Conservation (phyloP, 148 eudicot genomes). For the Persicaria tinctoria region DNA sequence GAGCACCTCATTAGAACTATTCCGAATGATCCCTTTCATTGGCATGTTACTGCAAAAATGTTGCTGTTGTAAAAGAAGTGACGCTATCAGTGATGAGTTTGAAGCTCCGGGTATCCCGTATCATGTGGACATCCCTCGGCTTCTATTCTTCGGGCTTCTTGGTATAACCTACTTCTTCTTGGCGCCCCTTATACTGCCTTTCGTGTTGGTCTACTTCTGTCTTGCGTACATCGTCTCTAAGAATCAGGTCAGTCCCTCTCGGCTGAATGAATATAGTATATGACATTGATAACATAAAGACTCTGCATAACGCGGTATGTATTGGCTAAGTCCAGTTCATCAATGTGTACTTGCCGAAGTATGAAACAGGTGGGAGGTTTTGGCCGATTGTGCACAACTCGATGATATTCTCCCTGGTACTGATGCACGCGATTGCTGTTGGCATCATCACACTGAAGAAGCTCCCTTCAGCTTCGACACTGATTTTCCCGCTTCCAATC, state of each 20-base stretch:
- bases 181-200: slow-evolving; percentile 80
- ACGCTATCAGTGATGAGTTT: slow-evolving; percentile 28
- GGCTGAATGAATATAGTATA: neutral
- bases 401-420: slow-evolving; percentile 63
- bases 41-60: slow-evolving; percentile 29
- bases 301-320: neutral
- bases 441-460: slow-evolving; percentile 77
- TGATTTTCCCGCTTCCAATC: slow-evolving; percentile 64
- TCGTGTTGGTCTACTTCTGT: slow-evolving; percentile 67
- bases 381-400: slow-evolving; percentile 82
- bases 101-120: slow-evolving; percentile 60
- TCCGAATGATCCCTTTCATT: slow-evolving; percentile 41
- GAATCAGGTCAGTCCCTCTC: slow-evolving; percentile 63
- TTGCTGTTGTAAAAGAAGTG: slow-evolving; percentile 20
- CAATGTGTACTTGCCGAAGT: slow-evolving; percentile 71
- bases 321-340: slow-evolving; percentile 55
- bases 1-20: slow-evolving; percentile 56
- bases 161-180: slow-evolving; percentile 86
- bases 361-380: slow-evolving; percentile 68
- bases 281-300: neutral
- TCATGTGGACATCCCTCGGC: slow-evolving; percentile 67
- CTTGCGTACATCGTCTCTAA: slow-evolving; percentile 71
- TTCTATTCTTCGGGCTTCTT: slow-evolving; percentile 69
- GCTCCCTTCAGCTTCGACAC: slow-evolving; percentile 65
- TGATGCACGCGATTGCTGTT: slow-evolving; percentile 84